Base-by-base conservation (phyloP, 345 rosid species). In the Dovyalis caffra region DNA sequence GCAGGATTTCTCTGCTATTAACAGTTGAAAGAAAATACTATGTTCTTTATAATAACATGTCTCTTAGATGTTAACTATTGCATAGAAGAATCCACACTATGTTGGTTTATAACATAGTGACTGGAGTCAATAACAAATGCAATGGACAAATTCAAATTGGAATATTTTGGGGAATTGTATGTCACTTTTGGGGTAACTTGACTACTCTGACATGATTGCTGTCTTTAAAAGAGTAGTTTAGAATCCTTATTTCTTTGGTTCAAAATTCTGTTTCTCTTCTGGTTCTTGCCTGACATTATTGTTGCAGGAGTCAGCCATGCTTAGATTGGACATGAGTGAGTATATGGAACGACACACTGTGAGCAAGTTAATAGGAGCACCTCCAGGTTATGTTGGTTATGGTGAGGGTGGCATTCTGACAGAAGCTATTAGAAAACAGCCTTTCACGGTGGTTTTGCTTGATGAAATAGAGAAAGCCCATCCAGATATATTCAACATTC, bases 271-370 rank as follows among this genome's bases (percentile, higher is more conserved):
- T 71, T 72, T 66, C 37, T 35, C 60, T 61, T 70, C 12, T 21
- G 38, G 65, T 40, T 56, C 26, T 66, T 43, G 28, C 64, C 68
- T 51, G 61, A 74, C n/a, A 23, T 76, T 65, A 26, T 68, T 58
- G 51, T 68, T 66, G 53, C 86, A 95, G 99, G 99, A 95, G 81
- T 88, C 88, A 34, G 89, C 98, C 23, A 90, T 95, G 96, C 85
- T 95, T 80, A 88, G 99, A 82, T 77, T 95, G 85, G 99, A 95
- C 89, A 95, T 95, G 99, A 95, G 99, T 70, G 99, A 95, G 83
- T 95, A 90, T 78, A 95, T 95, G 99, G 99, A 95, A 89, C 93
- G 98, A 45, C 97, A 90, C 82, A 88, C 96, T 6, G 97, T 95
- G 71, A 95, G 98, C 86, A 95, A 95, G 82, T 77, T 95, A 81